Evolutionary conservation across 1,139 yeast species (phyloP).

Genomic region (Debaryomycetaceae sp.): DNA sequence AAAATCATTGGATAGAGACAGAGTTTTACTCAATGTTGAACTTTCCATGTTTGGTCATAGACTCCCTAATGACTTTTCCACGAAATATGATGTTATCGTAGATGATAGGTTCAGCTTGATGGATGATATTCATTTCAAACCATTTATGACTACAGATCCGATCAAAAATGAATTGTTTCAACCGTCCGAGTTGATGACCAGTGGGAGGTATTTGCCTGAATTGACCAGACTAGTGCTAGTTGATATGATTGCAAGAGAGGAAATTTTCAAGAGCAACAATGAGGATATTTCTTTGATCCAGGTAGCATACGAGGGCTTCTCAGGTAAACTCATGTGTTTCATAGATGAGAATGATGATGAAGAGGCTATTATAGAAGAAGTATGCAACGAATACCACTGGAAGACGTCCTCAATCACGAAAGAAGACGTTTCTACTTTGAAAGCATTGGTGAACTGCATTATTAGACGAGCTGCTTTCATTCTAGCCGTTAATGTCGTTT

Average conservation of each 20-base stretch:
- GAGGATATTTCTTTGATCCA: conserved; percentile 6
- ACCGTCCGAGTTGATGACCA: conserved; percentile 52
- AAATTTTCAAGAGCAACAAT: conserved; percentile 21
- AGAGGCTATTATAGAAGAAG: conserved; percentile 16
- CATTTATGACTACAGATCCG: conserved; percentile 34
- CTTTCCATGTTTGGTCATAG: conserved; percentile 39
- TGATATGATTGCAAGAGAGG: conserved; percentile 27
- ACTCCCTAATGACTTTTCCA: conserved; percentile 27
- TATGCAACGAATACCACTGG: conserved; percentile 24
- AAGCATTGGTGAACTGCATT: conserved; percentile 25
- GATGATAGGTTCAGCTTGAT: conserved; percentile 30
- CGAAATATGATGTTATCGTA: conserved; percentile 33
- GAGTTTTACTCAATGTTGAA: conserved; percentile 37
- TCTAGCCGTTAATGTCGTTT: conserved; percentile 35
- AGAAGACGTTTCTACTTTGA: conserved; percentile 26
- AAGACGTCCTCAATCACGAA: conserved; percentile 12
- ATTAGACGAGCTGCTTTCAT: conserved; percentile 39
- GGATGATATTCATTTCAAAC: conserved; percentile 21
- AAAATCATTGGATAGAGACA: conserved; percentile 20
- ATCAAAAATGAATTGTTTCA: conserved; percentile 38
- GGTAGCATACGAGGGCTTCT: conserved; percentile 32
- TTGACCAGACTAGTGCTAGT: conserved; percentile 40
- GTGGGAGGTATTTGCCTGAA: conserved; percentile 58
- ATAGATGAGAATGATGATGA: conserved; percentile 29
- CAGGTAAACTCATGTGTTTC: conserved; percentile 38